Percentiles rank a stretch among this genome's conserved stretches.
phyloP scores from a whole-genome alignment of 352 stramenopile species.

The Pythium chondricola region DNA sequence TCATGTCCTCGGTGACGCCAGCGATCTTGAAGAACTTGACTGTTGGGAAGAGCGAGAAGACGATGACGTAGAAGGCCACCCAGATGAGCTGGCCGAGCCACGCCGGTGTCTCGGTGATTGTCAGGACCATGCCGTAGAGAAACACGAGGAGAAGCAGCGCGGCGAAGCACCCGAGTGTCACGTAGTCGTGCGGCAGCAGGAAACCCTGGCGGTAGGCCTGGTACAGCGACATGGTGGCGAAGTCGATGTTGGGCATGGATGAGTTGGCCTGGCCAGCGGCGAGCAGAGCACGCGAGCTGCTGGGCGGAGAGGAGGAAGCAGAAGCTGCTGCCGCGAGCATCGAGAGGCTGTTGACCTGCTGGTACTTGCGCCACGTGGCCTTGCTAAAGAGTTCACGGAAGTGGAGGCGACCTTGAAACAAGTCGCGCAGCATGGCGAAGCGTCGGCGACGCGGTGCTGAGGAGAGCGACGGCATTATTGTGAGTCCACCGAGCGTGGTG shows the following conservation, averaged over 20 bases:
- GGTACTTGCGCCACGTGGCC: conserved; percentile 55
- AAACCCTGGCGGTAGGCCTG: conserved; percentile 64
- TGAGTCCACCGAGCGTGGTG: conserved; percentile 7
- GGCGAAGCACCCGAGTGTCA: conserved; percentile 57
- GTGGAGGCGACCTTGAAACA: conserved; percentile 26
- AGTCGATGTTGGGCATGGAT: conserved; percentile 33
- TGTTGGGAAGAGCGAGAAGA: conserved; percentile 67
- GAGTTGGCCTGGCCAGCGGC: background rate
- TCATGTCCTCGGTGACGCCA: conserved; percentile 51
- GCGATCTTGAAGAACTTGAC: conserved; percentile 80
- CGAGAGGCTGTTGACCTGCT: conserved; percentile 21
- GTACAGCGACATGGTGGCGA: conserved; percentile 67
- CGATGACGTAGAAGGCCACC: conserved; percentile 46
- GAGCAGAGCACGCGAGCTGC: conserved; percentile 13
- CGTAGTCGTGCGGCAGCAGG: conserved; percentile 68
- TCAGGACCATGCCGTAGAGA: conserved; percentile 61
- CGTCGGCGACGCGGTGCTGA: background rate
- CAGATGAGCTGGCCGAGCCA: conserved; percentile 76
- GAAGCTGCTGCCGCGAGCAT: background rate
- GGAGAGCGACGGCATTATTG: conserved; percentile 6
- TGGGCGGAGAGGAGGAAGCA: conserved; percentile 8
- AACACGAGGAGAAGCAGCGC: conserved; percentile 47
- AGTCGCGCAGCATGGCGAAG: conserved; percentile 33
- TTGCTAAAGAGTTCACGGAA: conserved; percentile 37
- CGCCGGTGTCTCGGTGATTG: conserved; percentile 49